Evolutionary conservation across 148 eudicot species (phyloP).

Genomic region (Camellia granthamiana): DNA sequence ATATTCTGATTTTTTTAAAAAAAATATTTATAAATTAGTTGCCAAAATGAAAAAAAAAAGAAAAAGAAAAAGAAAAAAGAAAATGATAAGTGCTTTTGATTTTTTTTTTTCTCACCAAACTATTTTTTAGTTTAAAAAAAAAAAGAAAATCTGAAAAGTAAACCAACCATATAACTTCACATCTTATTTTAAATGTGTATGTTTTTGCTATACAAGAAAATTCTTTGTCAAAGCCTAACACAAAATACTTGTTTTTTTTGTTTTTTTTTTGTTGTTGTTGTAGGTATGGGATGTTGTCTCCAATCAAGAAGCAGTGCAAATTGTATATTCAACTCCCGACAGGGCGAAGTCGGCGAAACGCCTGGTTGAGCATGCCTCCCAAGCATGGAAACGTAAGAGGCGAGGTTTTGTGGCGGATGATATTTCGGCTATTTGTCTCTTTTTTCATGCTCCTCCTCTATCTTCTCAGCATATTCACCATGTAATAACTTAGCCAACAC

Average conservation of each 20-base stretch:
- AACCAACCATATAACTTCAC: too few relatives aligned
- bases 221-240: not conserved
- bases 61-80: too few relatives aligned
- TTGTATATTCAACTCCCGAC: slow-evolving; percentile 51
- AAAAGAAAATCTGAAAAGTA: too few relatives aligned
- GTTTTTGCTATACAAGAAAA: too few relatives aligned
- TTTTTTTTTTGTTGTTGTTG: too few relatives aligned
- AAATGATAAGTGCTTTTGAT: too few relatives aligned
- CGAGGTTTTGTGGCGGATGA: slow-evolving; percentile 70
- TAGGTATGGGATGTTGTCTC: slow-evolving; percentile 98
- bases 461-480: slow-evolving; percentile 27
- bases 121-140: too few relatives aligned
- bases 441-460: slow-evolving; percentile 42
- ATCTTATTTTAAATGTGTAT: too few relatives aligned
- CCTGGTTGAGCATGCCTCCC: slow-evolving; percentile 54
- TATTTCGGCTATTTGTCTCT: slow-evolving; percentile 78
- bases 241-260: not conserved
- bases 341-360: slow-evolving; percentile 58
- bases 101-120: too few relatives aligned
- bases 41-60: too few relatives aligned
- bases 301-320: slow-evolving; percentile 75
- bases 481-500: slow-evolving; percentile 28
- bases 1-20: too few relatives aligned
- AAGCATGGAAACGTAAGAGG: slow-evolving; percentile 71
- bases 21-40: too few relatives aligned